Evolutionary conservation across 1,139 yeast species (phyloP), one percentile per base, ranked within the genome.

Genomic region (Blastobotrys ciferrii): DNA sequence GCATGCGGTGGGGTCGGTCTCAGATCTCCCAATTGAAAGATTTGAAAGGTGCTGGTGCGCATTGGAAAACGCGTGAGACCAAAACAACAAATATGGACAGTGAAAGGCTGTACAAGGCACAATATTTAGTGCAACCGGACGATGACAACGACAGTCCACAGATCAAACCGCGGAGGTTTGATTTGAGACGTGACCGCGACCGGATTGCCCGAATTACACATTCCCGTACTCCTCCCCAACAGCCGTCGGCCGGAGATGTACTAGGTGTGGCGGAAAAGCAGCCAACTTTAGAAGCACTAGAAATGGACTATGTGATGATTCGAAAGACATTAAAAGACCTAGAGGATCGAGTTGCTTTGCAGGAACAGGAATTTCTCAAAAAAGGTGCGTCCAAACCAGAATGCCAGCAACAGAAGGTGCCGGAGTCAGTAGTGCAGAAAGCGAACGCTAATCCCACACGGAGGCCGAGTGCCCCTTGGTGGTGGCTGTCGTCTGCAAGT

Each of bases 301-400:
- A 52, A 18, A 43, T 56, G 23, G 59, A 57, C 47, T 53, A 52
- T 42, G 51, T 56, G 58, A 48, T 55, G 50, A 51, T 58, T 15
- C 48, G 54, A 7, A 53, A 56, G 47, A 45, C 56, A n/a, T 40
- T 58, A 14, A 47, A 49, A 17, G 53, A 50, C 5, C 39, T 58
- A 11, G 54, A 57, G 39, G 57, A 56, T 19, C 49, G 60, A 6
- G 46, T 58, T 2, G 44, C 52, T 13, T 45, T 54, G 12, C 57
- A 52, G 23, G 58, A 56, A 35, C 50, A 53, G 43, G 44, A 53
- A 12, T 55, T 54, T 14, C 43, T 44, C 11, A 50, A 46, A 9
- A 9, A 7, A 9, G 40, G 40, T 3, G 19, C 18, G 13, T n/a
- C 17, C 4, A 33, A 13, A n/a, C 4, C 14, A 19, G 18, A 11